phyloP scores from a whole-genome alignment of 2,329 filamentous ascomycete species.

The Arthroderma sp. region DNA sequence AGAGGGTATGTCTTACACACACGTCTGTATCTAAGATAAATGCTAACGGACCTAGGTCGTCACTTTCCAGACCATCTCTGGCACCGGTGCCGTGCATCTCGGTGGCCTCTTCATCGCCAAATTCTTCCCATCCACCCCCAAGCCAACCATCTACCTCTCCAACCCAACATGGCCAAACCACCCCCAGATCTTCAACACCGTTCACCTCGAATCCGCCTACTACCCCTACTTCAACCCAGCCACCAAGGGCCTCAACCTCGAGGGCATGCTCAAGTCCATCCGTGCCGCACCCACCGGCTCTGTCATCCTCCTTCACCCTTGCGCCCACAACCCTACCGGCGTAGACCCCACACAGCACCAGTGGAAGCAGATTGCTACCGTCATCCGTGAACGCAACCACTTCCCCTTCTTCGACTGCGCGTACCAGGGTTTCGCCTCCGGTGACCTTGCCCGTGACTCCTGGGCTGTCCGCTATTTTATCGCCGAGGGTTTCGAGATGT shows the following conservation, averaged over 20 bases:
- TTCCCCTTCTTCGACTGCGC: conserved; percentile 98
- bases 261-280: conserved; percentile 68
- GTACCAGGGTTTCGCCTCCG: conserved; percentile 95
- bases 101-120: conserved; percentile 86
- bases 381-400: conserved; percentile 67
- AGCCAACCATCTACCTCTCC: conserved; percentile 74
- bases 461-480: conserved; percentile 92
- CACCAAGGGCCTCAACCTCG: conserved; percentile 84
- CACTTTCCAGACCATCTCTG: conserved; percentile 89
- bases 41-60: conserved; percentile 37
- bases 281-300: conserved; percentile 61
- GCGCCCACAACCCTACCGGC: conserved; percentile 95
- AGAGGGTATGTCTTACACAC: conserved; percentile 45
- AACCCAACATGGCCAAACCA: conserved; percentile 98
- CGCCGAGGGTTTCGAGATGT: conserved; percentile 69
- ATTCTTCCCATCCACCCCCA: conserved; percentile 59
- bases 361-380: conserved; percentile 75
- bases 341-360: conserved; percentile 89
- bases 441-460: conserved; percentile 70
- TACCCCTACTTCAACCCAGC: conserved; percentile 91
- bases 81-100: conserved; percentile 87
- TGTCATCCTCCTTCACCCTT: conserved; percentile 85
- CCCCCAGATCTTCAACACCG: conserved; percentile 95
- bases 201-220: conserved; percentile 60
- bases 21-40: neutral